phyloP scores from a whole-genome alignment of 257 asterid genomes.

The Solanum infundibuliforme region DNA sequence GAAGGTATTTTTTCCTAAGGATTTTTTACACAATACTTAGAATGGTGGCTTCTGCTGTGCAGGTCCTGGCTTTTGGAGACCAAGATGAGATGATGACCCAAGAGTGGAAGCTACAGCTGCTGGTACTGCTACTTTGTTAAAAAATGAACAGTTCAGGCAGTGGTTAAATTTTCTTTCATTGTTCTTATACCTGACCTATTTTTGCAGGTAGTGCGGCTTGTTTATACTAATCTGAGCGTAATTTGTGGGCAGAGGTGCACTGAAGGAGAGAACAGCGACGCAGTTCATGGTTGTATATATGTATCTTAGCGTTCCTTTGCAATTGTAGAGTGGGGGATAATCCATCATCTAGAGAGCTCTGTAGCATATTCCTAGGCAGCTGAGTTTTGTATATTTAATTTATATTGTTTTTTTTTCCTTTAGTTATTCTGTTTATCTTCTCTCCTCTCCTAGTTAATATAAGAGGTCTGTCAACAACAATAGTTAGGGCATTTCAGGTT shows the following conservation, averaged over 20 bases:
- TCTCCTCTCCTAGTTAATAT: conserved; percentile 6
- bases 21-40: not conserved
- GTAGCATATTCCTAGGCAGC: conserved; percentile 3
- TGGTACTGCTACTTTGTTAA: not conserved
- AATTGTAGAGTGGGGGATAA: not conserved
- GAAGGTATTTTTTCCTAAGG: not conserved
- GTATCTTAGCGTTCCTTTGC: not conserved
- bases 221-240: not conserved
- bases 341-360: not conserved
- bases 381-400: not conserved
- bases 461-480: conserved; percentile 3
- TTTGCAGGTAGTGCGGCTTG: conserved; percentile 3
- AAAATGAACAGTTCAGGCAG: not conserved
- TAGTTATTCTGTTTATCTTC: conserved; percentile 12
- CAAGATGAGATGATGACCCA: conserved; percentile 31
- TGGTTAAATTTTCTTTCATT: not conserved
- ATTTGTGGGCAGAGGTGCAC: not conserved
- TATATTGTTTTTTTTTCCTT: not conserved
- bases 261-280: not conserved
- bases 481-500: not conserved
- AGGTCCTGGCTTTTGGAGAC: conserved; percentile 78
- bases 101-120: conserved; percentile 4
- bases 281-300: not conserved
- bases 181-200: not conserved
- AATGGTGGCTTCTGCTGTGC: conserved; percentile 4